phyloP scores from a whole-genome alignment of 352 stramenopile species.

The Pythium apleroticum region DNA sequence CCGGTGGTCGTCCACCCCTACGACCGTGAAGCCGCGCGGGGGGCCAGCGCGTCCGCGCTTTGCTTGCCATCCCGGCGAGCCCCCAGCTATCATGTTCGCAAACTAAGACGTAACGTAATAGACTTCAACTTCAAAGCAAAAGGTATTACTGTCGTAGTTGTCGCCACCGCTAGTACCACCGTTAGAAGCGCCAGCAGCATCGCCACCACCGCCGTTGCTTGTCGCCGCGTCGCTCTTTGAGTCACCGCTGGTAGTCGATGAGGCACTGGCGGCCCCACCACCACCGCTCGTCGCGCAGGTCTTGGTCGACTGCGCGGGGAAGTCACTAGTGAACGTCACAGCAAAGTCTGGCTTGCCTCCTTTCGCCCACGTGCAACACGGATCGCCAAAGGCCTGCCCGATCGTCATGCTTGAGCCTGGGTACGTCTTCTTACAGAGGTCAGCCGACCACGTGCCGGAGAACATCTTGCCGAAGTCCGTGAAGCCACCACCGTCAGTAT shows the following conservation, averaged over 20 bases:
- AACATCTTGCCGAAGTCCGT: constrained; percentile 21
- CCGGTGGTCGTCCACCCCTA: no score
- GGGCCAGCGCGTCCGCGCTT: no score
- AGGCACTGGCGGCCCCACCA: background rate
- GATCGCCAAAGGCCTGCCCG: constrained; percentile 24
- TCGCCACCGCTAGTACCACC: background rate
- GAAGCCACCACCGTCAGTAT: constrained; percentile 14
- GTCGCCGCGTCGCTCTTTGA: background rate
- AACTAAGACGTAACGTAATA: no score
- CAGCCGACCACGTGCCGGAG: constrained; percentile 18
- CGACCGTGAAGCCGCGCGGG: no score
- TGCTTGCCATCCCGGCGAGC: no score
- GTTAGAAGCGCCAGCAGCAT: background rate
- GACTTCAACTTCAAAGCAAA: no score
- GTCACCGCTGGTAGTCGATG: background rate
- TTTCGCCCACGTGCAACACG: constrained; percentile 24
- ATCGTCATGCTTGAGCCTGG: constrained; percentile 21
- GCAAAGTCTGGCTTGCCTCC: constrained; percentile 13
- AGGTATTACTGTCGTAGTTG: background rate
- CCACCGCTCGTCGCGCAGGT: constrained; percentile 10
- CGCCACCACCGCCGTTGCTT: background rate
- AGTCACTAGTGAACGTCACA: constrained; percentile 16
- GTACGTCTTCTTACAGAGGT: constrained; percentile 21
- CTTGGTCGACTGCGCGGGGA: constrained; percentile 22
- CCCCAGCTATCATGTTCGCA: no score